Base-by-base conservation (phyloP, 169 alveolate genomes). In the Plasmodium malariae region DNA sequence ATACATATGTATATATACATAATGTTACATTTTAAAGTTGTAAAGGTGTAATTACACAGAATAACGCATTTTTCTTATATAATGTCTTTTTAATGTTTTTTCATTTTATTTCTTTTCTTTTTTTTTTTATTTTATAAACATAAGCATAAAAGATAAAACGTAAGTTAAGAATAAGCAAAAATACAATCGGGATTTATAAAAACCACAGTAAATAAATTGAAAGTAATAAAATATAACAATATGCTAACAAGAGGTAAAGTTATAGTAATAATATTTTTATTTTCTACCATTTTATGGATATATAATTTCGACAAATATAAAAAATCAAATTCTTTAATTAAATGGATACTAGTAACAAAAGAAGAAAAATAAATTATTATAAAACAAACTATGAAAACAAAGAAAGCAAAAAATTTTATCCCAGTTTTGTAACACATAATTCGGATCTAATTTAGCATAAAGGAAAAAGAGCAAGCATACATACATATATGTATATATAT, bases 211-310 rank as follows among this genome's bases (percentile, higher is more conserved):
- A 40, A 40, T 40, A 40, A 40, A 5, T 6, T 6, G 11, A 40
- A 40, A 40, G 11, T 6, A 11, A 40, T 11, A 40, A 40, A 40
- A 67, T 19, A 76, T 55, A 37, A 59, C 80, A 80, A 65, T 65
- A 65, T 65, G 90, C 49, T 80, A 40, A 80, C 90, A 65, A 48
- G 80, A 32, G 90, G 90, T 40, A 49, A 80, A 59, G 72, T 69
- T 67, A 68, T 80, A 36, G 57, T 60, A 48, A 60, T 80, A 40
- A 80, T 54, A 7, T 43, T 80, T 51, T 9, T 80, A 6, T 51
- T 55, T 34, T 65, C 85, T 60, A 65, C 90, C 28, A 60, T 80
- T 80, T 21, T 80, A 17, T 80, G 90, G 90, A 80, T 80, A 80
- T 65, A 80, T 57, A 67, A 65, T 32, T 65, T 65, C 17, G 90